Evolutionary conservation across 257 asterid species (phyloP).

Genomic region (Solanum peruvianum): DNA sequence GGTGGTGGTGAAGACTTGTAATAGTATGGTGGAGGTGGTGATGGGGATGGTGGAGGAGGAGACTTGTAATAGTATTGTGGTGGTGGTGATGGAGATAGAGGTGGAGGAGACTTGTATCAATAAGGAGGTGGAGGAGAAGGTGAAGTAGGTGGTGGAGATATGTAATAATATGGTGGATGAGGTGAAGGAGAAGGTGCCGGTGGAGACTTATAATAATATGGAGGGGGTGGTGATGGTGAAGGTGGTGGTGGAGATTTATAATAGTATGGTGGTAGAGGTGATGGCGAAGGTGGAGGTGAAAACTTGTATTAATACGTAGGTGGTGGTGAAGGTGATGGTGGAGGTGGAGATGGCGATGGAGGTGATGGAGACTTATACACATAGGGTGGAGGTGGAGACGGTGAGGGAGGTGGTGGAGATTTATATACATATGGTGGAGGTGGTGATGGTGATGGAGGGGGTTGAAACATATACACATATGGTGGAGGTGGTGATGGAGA

Average conservation of each 20-base stretch:
- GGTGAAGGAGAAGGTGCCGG: background rate
- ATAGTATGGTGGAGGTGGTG: background rate
- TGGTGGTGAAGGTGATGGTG: background rate
- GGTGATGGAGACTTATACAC: background rate
- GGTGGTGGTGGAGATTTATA: background rate
- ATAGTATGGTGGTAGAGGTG: background rate
- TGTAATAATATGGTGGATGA: background rate
- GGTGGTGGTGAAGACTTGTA: conserved; percentile 17
- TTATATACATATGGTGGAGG: no score
- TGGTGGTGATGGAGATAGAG: background rate
- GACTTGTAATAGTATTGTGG: background rate
- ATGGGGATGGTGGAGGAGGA: background rate
- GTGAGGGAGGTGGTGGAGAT: no score
- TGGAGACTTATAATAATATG: background rate
- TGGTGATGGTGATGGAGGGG: no score
- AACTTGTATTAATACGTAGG: background rate
- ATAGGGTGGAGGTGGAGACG: background rate
- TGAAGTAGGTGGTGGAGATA: background rate
- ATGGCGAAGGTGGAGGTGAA: background rate
- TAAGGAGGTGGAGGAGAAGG: background rate
- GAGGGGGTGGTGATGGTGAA: background rate
- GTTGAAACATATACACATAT: no score
- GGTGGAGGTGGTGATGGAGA: no score
- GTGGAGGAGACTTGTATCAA: background rate
- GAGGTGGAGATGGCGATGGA: background rate